A percentile compares a stretch with the other conserved stretches of the same genome.
phyloP scores from a whole-genome alignment of 331 rosid species.

The Malus hybrid region DNA sequence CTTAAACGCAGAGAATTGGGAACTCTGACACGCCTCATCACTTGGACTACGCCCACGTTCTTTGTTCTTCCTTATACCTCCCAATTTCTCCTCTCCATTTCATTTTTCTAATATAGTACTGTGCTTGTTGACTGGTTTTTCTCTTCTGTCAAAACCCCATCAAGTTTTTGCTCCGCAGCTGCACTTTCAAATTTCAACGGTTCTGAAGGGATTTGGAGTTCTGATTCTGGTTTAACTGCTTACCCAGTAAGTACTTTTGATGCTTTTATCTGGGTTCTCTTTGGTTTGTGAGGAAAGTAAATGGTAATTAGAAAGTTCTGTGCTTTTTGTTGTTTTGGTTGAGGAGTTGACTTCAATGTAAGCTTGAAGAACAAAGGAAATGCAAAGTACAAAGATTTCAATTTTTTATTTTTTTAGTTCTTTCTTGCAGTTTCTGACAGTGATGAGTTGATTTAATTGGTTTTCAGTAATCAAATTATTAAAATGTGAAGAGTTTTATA shows the following conservation, averaged over 20 bases:
- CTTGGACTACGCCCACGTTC: not conserved
- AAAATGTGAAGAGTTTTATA: too few species aligned
- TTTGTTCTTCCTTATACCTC: not conserved
- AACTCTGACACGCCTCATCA: not conserved
- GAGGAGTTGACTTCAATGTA: not conserved
- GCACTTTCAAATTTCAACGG: not conserved
- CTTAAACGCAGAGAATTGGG: not conserved
- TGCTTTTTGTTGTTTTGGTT: not conserved
- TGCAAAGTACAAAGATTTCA: not conserved
- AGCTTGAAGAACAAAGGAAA: not conserved
- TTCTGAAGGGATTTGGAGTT: constrained; percentile 4
- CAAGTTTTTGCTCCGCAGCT: not conserved
- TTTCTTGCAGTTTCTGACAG: not conserved
- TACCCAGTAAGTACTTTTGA: constrained; percentile 11
- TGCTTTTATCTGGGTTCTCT: constrained; percentile 21
- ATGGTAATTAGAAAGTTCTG: not conserved
- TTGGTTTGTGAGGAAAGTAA: not conserved
- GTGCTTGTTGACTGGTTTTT: not conserved
- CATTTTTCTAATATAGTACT: not conserved
- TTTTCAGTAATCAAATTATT: not conserved
- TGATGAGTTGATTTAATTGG: not conserved
- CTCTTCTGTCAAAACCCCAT: not conserved
- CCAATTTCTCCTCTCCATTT: not conserved
- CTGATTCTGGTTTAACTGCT: constrained; percentile 5
- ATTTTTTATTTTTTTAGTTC: not conserved